Base-by-base conservation (phyloP, 2,329 filamentous ascomycete species). In the Beauveria bassiana region DNA sequence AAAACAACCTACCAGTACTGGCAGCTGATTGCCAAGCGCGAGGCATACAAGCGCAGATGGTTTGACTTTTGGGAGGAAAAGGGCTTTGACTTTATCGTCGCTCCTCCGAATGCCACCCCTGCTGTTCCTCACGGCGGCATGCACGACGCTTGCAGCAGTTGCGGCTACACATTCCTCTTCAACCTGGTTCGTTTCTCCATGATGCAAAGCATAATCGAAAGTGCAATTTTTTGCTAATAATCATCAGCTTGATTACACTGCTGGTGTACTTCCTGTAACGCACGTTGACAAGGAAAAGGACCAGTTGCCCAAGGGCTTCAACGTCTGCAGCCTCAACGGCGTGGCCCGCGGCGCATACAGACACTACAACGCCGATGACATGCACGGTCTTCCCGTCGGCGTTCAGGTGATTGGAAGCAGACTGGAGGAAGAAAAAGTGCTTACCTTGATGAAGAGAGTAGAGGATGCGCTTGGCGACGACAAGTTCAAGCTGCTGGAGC, bases 141-240 rank as follows among this genome's bases (percentile, higher is more conserved):
- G 91, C 84, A 85, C 66, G 87, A 93, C 68, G 91, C 91, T 3
- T 86, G 95, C 50, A 89, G 88, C 64, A 91, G 87, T 66, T 97
- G 93, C 69, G 92, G 91, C 1, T 97, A 98, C 70, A 97, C 93
- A 0, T 96, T 97, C 71, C 75, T 96, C 61, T 98, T 95, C 78
- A 97, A 97, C 68, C 66, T 97, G 69, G 87, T 90, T 8, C 51
- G 51, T 28, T 22, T 28, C 12, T n/a, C n/a, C 16, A 76, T 74
- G 84, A 4, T n/a, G 3, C 28, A 38, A 38, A n/a, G 12, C 2
- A 24, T 2, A 4, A 26, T n/a, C 34, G 1, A 31, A 1, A 16
- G 40, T 24, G 40, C 5, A 8, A 28, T 45, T 31, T 10, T 10
- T 45, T 31, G 12, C 64, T 67, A 52, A 68, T 42, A 38, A 14